Conservation (phyloP, 192 early-diverging fungal genomes). For the Rhizoclosmatium globosum region DNA sequence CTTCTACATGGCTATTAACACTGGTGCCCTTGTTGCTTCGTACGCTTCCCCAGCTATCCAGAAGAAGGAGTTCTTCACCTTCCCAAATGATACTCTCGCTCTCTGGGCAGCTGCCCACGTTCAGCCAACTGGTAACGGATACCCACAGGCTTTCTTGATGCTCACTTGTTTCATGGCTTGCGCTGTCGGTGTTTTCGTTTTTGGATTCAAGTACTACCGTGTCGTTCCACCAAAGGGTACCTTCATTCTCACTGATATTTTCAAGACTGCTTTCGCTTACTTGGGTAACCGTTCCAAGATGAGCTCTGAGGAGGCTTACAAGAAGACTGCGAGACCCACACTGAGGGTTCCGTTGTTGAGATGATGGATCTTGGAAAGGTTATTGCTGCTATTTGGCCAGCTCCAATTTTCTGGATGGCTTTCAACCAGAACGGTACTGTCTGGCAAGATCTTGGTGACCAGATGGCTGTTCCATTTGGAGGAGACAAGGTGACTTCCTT, state of each 20-base stretch:
- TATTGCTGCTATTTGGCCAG: slow-evolving; percentile 42
- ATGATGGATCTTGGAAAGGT: slow-evolving; percentile 47
- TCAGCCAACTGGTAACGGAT: slow-evolving; percentile 49
- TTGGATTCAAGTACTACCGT: slow-evolving; percentile 62
- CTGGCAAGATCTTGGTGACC: slow-evolving; percentile 48
- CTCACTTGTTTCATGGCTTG: slow-evolving; percentile 54
- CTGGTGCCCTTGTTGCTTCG: slow-evolving; percentile 61
- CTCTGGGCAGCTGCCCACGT: neutral
- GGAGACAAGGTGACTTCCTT: slow-evolving; percentile 29
- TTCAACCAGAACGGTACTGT: slow-evolving; percentile 51
- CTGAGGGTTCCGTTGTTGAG: slow-evolving; percentile 41
- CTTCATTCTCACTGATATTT: slow-evolving; percentile 59
- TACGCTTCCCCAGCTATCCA: slow-evolving; percentile 56
- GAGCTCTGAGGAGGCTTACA: slow-evolving; percentile 3
- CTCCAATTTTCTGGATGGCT: slow-evolving; percentile 55
- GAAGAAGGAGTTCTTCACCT: slow-evolving; percentile 45
- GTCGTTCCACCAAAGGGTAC: slow-evolving; percentile 68
- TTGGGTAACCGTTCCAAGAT: slow-evolving; percentile 28
- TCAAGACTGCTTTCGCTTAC: slow-evolving; percentile 45
- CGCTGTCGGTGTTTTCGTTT: slow-evolving; percentile 54
- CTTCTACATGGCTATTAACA: slow-evolving; percentile 63
- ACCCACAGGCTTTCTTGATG: slow-evolving; percentile 54
- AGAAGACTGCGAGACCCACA: slow-evolving; percentile 14
- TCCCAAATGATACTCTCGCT: slow-evolving; percentile 7
- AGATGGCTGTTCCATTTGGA: slow-evolving; percentile 30